phyloP scores from a whole-genome alignment of 2,329 filamentous ascomycete genomes.

The Colletotrichum costaricense region DNA sequence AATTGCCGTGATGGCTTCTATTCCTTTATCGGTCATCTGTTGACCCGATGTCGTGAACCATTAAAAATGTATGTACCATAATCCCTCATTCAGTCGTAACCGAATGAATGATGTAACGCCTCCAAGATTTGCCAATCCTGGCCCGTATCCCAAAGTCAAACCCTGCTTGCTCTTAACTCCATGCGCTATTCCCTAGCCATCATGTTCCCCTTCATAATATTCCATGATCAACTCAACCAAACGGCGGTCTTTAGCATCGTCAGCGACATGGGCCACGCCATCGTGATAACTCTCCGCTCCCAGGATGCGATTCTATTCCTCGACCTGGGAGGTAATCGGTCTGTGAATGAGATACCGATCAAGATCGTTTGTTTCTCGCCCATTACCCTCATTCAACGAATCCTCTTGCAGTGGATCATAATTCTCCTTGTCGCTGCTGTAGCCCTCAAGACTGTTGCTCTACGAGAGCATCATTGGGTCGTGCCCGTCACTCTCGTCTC shows the following conservation, averaged over 20 bases:
- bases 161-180: slow-evolving; percentile 3
- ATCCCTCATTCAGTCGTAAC: slow-evolving; percentile 16
- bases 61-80: slow-evolving; percentile 4
- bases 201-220: background rate
- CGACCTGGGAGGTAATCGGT: background rate
- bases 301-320: background rate
- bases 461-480: slow-evolving; percentile 36
- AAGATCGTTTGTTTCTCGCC: background rate
- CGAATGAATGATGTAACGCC: slow-evolving; percentile 12
- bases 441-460: background rate
- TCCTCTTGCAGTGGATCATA: background rate
- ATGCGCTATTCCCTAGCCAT: background rate
- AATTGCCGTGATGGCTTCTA: slow-evolving; percentile 10
- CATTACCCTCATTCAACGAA: background rate
- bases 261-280: background rate
- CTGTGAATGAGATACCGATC: background rate
- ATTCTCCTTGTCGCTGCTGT: background rate
- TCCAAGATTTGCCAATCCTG: background rate
- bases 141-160: background rate
- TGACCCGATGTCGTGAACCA: slow-evolving; percentile 1
- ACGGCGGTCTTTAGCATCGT: background rate
- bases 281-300: background rate
- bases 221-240: background rate
- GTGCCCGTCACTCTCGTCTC: slow-evolving; percentile 39
- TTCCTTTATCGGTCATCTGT: slow-evolving; percentile 27